These are phyloP conservation scores for Turritis glabra DNA, from an alignment of 345 rosid genomes.

Conservation along the genomic window DNA sequence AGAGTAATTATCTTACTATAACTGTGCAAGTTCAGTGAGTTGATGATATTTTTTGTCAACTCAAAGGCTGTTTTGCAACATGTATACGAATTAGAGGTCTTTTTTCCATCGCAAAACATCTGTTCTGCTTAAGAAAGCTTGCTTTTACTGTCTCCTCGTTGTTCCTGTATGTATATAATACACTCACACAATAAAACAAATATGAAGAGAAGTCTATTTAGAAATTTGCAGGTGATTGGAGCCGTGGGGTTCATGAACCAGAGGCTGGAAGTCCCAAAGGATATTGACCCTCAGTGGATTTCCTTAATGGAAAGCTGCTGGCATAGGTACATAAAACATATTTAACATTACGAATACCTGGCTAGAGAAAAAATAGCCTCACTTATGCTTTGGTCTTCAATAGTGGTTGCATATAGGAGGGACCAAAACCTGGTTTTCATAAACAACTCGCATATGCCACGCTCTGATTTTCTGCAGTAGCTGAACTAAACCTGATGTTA, in stretches of 20 bases:
- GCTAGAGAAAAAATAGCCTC: background rate
- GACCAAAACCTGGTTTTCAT: background rate
- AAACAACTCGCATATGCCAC: background rate
- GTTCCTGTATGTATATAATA: background rate
- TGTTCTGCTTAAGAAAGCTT: background rate
- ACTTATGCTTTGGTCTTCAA: background rate
- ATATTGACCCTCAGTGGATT: slow-evolving; percentile 81
- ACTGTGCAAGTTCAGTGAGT: background rate
- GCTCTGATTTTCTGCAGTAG: background rate
- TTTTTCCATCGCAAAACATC: background rate
- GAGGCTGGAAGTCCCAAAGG: slow-evolving; percentile 77
- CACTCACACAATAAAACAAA: background rate
- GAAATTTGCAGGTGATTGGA: slow-evolving; percentile 80
- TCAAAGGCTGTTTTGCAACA: background rate
- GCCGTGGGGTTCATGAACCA: slow-evolving; percentile 98
- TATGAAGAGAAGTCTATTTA: slow-evolving; percentile 37
- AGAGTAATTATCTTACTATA: background rate
- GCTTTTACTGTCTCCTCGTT: background rate
- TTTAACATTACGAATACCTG: background rate
- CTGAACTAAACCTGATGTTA: background rate
- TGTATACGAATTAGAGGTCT: background rate
- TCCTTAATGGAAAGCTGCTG: slow-evolving; percentile 89
- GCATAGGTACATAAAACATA: slow-evolving; percentile 59
- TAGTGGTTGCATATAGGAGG: background rate
- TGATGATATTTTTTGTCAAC: background rate